Evolutionary conservation across 148 eudicot genomes (phyloP), one percentile per base, ranked within the genome.

Genomic region (Rhododendron williamsianum): DNA sequence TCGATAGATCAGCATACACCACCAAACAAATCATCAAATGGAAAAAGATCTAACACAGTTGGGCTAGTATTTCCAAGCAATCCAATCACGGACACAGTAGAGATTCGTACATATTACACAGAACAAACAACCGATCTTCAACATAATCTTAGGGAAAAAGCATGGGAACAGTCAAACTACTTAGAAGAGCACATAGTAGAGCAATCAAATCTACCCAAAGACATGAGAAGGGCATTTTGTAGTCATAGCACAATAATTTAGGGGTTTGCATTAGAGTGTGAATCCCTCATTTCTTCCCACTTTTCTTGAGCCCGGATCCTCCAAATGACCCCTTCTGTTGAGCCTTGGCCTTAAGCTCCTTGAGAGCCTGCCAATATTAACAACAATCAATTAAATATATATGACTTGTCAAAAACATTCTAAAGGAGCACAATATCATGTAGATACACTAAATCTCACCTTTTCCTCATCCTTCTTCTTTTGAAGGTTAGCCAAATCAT

Each of bases 381-480:
- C 23, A 38, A 76, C 65, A 35, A n/a, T 16, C 54, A 54, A 65
- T 41, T 83, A 36, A 74, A 41, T 81, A 9, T 25, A 65, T 9
- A 18, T 52, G 7, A 69, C 38, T 74, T n/a, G 21, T 46, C 76
- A 25, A 27, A 56, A 11, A 69, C 23, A 69, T 49, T 82, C 78
- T 21, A 35, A 58, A 78, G 30, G 46, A 72, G 19, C 19, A 76
- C 2, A 52, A 33, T 19, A 51, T 25, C 33, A 49, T 35, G 60
- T 30, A 60, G 6, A 81, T 48, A 23, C 21, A 4, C 36, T 9
- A 69, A 87, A 78, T 65, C 86, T 84, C 81, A 93, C 98, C 94
- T 95, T 97, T 81, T 95, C 98, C 91, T 97, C 98, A 0, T 95
- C 98, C 89, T 95, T 97, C 91, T 97, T 97, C 98, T 94, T 97